Evolutionary conservation across 2,329 filamentous ascomycete genomes (phyloP), one percentile per base, ranked within the genome.

Genomic region (Talaromyces albobiverticillius): DNA sequence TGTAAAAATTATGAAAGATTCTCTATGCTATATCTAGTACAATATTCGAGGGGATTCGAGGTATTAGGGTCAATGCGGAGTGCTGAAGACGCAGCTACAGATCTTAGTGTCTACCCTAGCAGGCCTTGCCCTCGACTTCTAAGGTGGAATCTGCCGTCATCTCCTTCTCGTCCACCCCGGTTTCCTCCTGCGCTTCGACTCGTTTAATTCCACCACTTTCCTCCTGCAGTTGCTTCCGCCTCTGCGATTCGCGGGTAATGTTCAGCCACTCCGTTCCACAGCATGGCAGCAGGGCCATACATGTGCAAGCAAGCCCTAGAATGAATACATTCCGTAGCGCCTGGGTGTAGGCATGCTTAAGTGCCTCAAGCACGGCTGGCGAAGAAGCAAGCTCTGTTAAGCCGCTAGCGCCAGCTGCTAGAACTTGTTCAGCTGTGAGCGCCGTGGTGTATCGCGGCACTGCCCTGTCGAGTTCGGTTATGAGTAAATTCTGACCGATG

Each of bases 401-500:
- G 1, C 43, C 43, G 25, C 43, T 46, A 13, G 43, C 43, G 25
- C 43, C 43, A 11, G 43, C 43, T 22, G 25, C 43, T 32, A 46
- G 9, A 46, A 46, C 23, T 46, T 46, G 13, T 32, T 29, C 43
- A 46, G 25, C 14, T 7, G 43, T 46, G 2, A 32, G 9, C 1
- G 43, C 43, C 13, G 23, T 46, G 13, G 43, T 46, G 25, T 32
- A 46, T 46, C 16, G 25, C 25, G 43, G 43, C 14, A 46, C 4
- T 46, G 14, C 25, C 43, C 14, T 46, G 43, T 11, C 23, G 25
- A 46, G 18, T 31, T 23, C 43, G 2, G 9, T 16, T 46, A 46
- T 46, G 26, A 46, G 43, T 46, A 46, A 31, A 18, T 46, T 46
- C 43, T 46, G 43, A 22, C 43, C 25, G 43, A 46, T 46, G 43